These are phyloP conservation scores for Papilionanthe hybrid DNA, from an alignment of 116 monocot genomes.

Conservation along the genomic window DNA sequence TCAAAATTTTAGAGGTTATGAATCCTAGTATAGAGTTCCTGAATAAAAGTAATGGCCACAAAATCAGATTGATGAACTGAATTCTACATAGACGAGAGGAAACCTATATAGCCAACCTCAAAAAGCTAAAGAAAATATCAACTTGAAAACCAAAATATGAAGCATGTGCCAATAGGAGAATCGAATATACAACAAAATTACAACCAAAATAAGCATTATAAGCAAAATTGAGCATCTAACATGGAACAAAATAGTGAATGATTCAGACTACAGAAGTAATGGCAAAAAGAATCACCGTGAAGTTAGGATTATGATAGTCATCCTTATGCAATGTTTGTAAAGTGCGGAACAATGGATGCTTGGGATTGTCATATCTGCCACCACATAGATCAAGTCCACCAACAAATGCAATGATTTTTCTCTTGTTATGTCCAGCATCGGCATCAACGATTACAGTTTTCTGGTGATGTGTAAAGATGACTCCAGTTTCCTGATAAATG, in stretches of 20 bases:
- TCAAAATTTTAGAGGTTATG: not conserved
- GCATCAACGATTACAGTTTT: slow-evolving; percentile 87
- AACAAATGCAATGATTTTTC: slow-evolving; percentile 84
- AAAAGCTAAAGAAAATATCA: not conserved
- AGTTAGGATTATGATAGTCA: slow-evolving; percentile 84
- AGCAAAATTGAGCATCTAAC: not conserved
- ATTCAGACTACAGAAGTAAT: slow-evolving; percentile 1
- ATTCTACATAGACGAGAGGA: not conserved
- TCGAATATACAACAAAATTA: not conserved
- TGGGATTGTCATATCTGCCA: slow-evolving; percentile 83
- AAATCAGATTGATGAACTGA: not conserved
- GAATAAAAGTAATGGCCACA: not conserved
- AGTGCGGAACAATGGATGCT: slow-evolving; percentile 66
- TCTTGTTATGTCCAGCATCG: slow-evolving; percentile 59
- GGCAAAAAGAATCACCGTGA: slow-evolving; percentile 37
- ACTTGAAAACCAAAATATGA: slow-evolving; percentile 1
- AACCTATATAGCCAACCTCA: not conserved
- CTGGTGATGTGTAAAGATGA: slow-evolving; percentile 92
- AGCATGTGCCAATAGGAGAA: not conserved
- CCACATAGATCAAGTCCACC: slow-evolving; percentile 92
- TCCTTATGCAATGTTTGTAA: slow-evolving; percentile 81
- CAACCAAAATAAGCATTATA: not conserved
- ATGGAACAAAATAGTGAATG: not conserved
- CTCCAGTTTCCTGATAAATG: slow-evolving; percentile 73
- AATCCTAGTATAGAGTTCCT: not conserved